phyloP scores from a whole-genome alignment of 306 rosid species.

The Cicer arietinum region DNA sequence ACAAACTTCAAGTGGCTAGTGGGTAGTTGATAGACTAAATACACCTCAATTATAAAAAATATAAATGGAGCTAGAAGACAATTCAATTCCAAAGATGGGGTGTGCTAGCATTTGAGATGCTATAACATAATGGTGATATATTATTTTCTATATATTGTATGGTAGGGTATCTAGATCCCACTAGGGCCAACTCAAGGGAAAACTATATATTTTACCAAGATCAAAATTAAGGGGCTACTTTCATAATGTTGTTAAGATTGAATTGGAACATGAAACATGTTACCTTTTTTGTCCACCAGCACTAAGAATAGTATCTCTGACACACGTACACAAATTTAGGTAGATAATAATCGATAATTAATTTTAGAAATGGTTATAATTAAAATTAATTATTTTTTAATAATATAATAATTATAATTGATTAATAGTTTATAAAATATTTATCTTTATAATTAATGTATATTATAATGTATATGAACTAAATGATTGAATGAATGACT shows the following conservation, averaged over 20 bases:
- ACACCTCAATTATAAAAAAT: constrained; percentile 38
- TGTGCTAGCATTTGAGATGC: constrained; percentile 27
- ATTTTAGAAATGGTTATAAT: too few species aligned
- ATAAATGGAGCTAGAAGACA: constrained; percentile 39
- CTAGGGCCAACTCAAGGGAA: constrained; percentile 35
- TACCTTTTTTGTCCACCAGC: constrained; percentile 37
- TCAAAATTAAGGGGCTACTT: constrained; percentile 39
- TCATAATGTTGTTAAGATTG: constrained; percentile 37
- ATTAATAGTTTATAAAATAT: too few species aligned
- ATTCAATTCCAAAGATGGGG: constrained; percentile 41
- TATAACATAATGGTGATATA: constrained; percentile 41
- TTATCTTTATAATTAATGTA: too few species aligned
- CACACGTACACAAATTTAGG: not conserved
- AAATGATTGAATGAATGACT: constrained; percentile 24
- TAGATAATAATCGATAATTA: too few species aligned
- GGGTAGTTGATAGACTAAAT: constrained; percentile 39
- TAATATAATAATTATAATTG: too few species aligned
- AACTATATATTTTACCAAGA: constrained; percentile 37
- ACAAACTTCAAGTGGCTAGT: constrained; percentile 38
- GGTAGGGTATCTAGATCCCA: constrained; percentile 36
- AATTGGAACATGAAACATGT: constrained; percentile 44
- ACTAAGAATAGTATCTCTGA: constrained; percentile 34
- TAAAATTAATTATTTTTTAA: too few species aligned
- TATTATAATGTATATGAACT: too few species aligned
- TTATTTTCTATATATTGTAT: constrained; percentile 26